phyloP scores from a whole-genome alignment of 148 eudicot species.

The Amaranthus palmeri region DNA sequence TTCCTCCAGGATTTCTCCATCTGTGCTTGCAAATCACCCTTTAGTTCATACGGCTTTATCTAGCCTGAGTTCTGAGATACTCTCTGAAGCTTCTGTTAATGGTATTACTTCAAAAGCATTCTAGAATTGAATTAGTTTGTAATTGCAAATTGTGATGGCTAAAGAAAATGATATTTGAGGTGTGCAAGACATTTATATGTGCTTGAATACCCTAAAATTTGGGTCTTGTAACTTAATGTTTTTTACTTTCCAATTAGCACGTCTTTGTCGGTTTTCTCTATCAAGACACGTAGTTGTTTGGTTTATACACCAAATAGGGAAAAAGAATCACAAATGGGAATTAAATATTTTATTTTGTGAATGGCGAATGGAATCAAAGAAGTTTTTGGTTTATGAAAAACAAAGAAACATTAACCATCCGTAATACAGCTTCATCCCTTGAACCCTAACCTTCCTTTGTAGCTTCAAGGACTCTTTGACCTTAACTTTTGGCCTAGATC shows the following conservation, averaged over 20 bases:
- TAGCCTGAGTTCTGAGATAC: slow-evolving; percentile 68
- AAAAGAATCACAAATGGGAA: too few relatives aligned
- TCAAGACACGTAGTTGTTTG: too few relatives aligned
- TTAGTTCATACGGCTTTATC: slow-evolving; percentile 85
- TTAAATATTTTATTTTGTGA: too few relatives aligned
- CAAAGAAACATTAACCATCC: too few relatives aligned
- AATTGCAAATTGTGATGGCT: background rate
- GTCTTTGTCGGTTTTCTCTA: background rate
- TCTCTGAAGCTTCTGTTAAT: slow-evolving; percentile 89
- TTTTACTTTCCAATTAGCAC: background rate
- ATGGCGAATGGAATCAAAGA: too few relatives aligned
- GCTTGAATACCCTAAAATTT: background rate
- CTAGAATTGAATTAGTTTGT: background rate
- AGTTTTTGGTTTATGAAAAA: too few relatives aligned
- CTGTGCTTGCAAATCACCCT: slow-evolving; percentile 81
- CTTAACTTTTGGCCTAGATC: too few relatives aligned
- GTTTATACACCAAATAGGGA: too few relatives aligned
- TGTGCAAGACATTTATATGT: slow-evolving; percentile 4
- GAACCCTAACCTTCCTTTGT: too few relatives aligned
- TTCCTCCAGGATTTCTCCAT: slow-evolving; percentile 73
- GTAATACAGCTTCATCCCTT: too few relatives aligned
- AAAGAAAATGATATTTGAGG: background rate
- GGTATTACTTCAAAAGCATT: slow-evolving; percentile 41
- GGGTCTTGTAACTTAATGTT: background rate
- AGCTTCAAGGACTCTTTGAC: too few relatives aligned